A percentile compares a stretch with the other conserved stretches of the same genome.
Evolutionary conservation across 805 yeast genomes (phyloP).

Genomic region (Candida odintsovae): DNA sequence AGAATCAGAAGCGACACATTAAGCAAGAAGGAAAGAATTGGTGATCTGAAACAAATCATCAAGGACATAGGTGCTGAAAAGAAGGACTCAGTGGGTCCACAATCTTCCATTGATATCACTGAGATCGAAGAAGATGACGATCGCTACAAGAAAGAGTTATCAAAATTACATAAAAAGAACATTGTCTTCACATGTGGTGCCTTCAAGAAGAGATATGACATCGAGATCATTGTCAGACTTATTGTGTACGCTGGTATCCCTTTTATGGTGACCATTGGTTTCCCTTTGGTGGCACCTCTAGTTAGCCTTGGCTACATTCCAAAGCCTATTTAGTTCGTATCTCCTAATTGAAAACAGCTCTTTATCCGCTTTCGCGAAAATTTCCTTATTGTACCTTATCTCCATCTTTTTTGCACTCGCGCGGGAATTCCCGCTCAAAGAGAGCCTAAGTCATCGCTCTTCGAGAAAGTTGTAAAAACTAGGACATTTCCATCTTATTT

Average conservation of each 20-base stretch:
- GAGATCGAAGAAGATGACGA: slow-evolving; percentile 19
- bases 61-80: slow-evolving; percentile 10
- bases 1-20: slow-evolving; percentile 21
- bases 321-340: not conserved
- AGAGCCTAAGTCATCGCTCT: not conserved
- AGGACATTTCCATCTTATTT: not conserved
- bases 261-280: slow-evolving; percentile 37
- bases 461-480: not conserved
- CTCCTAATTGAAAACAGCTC: too few species aligned
- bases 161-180: slow-evolving; percentile 17
- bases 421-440: too few species aligned
- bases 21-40: slow-evolving; percentile 20
- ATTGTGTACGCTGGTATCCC: slow-evolving; percentile 82
- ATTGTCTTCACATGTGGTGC: slow-evolving; percentile 36
- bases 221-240: slow-evolving; percentile 71
- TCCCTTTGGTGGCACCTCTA: slow-evolving; percentile 20
- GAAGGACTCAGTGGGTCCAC: slow-evolving; percentile 21
- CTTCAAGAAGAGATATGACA: slow-evolving; percentile 58
- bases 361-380: not conserved
- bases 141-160: slow-evolving; percentile 18
- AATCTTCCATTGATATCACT: slow-evolving; percentile 19
- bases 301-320: slow-evolving; percentile 13
- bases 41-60: slow-evolving; percentile 14
- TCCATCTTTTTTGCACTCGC: not conserved
- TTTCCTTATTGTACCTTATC: not conserved